Evolutionary conservation across 331 rosid species (phyloP).

Genomic region (Stylosanthes scabra): DNA sequence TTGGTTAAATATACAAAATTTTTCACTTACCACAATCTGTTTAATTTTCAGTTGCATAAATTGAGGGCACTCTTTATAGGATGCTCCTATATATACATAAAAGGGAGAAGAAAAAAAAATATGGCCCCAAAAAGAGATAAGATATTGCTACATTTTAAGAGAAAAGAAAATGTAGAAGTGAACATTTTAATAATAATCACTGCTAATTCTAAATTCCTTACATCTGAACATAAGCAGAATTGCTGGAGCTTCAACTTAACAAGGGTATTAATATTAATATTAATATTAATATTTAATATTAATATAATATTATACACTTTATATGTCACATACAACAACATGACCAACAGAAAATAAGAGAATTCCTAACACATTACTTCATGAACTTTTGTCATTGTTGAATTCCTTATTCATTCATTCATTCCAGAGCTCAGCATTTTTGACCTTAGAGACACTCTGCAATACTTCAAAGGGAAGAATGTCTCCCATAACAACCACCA

Average conservation of each 20-base stretch:
- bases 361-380: slow-evolving; percentile 38
- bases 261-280: not conserved
- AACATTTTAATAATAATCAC: slow-evolving; percentile 3
- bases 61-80: not conserved
- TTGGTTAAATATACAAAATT: no score
- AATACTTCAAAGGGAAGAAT: slow-evolving; percentile 91
- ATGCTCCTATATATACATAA: not conserved
- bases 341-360: slow-evolving; percentile 19
- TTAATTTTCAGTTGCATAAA: not conserved
- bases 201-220: not conserved
- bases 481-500: slow-evolving; percentile 89
- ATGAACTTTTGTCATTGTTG: slow-evolving; percentile 10
- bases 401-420: slow-evolving; percentile 20
- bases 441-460: slow-evolving; percentile 88
- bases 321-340: slow-evolving; percentile 6
- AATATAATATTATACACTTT: slow-evolving; percentile 27
- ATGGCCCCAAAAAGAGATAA: not conserved
- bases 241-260: not conserved
- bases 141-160: not conserved
- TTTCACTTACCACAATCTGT: not conserved
- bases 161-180: not conserved
- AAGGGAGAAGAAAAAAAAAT: not conserved
- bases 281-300: no score
- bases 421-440: slow-evolving; percentile 81
- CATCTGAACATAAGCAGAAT: slow-evolving; percentile 21